A percentile compares a stretch with the other conserved stretches of the same genome.
Evolutionary conservation across 192 early-diverging fungal genomes (phyloP).

Genomic region (Cetraspora pellucida): DNA sequence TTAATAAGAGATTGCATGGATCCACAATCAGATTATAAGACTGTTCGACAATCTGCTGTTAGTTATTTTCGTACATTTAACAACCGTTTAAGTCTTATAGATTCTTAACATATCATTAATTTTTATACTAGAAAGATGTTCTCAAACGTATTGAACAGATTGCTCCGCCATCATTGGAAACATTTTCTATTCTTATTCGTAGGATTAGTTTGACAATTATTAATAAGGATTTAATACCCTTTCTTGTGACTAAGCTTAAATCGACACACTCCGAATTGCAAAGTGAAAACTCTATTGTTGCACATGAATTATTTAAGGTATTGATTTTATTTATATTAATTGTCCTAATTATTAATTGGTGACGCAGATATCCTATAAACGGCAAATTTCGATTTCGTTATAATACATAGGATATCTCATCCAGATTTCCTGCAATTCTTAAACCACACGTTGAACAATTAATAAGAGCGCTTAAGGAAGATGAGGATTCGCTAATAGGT

Average conservation of each 20-base stretch:
- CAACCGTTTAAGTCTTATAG: not conserved
- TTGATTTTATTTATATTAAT: not conserved
- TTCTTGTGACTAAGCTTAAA: slow-evolving; percentile 57
- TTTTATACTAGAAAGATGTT: slow-evolving; percentile 54
- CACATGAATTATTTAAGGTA: slow-evolving; percentile 60
- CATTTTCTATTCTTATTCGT: slow-evolving; percentile 73
- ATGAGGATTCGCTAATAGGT: slow-evolving; percentile 47
- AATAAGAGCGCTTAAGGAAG: slow-evolving; percentile 43
- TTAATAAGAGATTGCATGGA: slow-evolving; percentile 75
- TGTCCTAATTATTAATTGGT: not conserved
- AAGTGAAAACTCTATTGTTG: slow-evolving; percentile 38
- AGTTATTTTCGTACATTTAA: not conserved
- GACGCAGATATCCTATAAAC: not conserved
- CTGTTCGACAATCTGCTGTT: slow-evolving; percentile 67
- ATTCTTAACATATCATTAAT: not conserved
- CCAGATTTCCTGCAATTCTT: slow-evolving; percentile 63
- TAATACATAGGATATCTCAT: slow-evolving; percentile 45
- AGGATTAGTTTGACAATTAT: slow-evolving; percentile 74
- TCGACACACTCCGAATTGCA: not conserved
- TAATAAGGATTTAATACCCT: slow-evolving; percentile 66
- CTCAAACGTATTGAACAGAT: slow-evolving; percentile 65
- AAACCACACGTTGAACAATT: slow-evolving; percentile 56
- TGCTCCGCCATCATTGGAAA: slow-evolving; percentile 63
- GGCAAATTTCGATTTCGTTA: not conserved
- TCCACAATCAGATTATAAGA: slow-evolving; percentile 66